Base-by-base conservation (phyloP, 1,284 basidiomycete species). In the Mycosarcoma mackinlayi region DNA sequence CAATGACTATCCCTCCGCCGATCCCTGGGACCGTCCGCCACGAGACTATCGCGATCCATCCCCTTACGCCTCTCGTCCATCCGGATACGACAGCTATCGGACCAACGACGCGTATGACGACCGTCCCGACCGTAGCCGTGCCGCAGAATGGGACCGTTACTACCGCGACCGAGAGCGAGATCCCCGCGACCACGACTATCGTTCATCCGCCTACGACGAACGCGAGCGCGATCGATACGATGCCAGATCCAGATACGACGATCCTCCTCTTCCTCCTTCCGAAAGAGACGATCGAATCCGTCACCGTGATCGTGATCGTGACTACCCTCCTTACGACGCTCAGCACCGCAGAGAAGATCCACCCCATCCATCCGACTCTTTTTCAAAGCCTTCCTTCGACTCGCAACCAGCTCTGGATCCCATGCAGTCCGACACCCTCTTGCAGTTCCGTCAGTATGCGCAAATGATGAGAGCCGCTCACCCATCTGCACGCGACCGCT, bases 391-490 rank as follows among this genome's bases (percentile, higher is more conserved):
- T 7, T 24, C 56, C 16, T 55, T 59, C 28, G 56, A 53, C 9
- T 28, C 54, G 16, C 49, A 31, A 4, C 23, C 45, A 3, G 54
- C 51, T 3, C 62, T 55, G 4, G 74, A 76, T 25, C 71, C 71
- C 30, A 62, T 74, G 54, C 68, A 76, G 46, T 72, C 60, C 34
- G 68, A 66, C 33, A 49, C 64, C 4, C 55, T 77, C 9, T 39
- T 77, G 21, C 65, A 70, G 7, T 77, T 77, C 46, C 59, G 62
- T 8, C 54, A 50, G 8, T 77, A 60, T 19, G 75, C 75, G 24
- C 75, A 77, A n/a, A 72, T 72, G 56, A 64, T 55, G 30, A 63
- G 47, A 24, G 69, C 69, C 23, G 64, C 56, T 9, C 69, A 72
- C 50, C 69, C 69, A 11, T 72, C 69, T 11, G 59, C 69, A 11